Base-by-base conservation (phyloP, 306 rosid genomes). In the Prunus kanzakura region DNA sequence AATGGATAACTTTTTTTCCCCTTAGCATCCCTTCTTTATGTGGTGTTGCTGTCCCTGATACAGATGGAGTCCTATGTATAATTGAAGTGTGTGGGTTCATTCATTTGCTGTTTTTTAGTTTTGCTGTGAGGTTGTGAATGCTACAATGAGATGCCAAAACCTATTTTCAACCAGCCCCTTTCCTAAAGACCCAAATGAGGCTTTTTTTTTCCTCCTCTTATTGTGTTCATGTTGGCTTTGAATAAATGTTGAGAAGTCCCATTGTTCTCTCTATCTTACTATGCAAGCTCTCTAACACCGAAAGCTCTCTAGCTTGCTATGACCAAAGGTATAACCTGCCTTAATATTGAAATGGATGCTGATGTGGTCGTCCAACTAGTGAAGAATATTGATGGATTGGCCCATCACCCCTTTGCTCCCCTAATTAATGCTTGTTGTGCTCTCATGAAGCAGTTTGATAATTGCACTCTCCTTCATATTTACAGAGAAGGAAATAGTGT, bases 141-240 rank as follows among this genome's bases (percentile, higher is more conserved):
- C 80, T 74, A 72, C 27, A 78, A 77, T 75, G 84, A 52, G 83
- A 86, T 80, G 79, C 74, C 84, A 56, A 78, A 55, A 72, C 72
- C 77, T 82, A 62, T 67, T 65, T 79, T 63, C 80, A 79, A 61
- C 71, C 6, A 50, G 52, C 22, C 62, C 71, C 38, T 43, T 25
- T 50, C 3, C 35, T 46, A 58, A 46, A 72, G 54, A 75, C 68
- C 62, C 41, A 60, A 49, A 23, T 75, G 79, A 32, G 63, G 82
- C 43, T 73, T 45, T 61, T 46, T 45, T 73, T 73, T 38, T 38
- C 54, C 43, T 78, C 51, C 67, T 57, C 38, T 11, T 70, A 14
- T 23, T 18, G 78, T 74, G 74, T 54, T 76, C 52, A n/a, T 35
- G n/a, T 52, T 79, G 61, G 71, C 72, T 56, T 79, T 75, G 23